Conservation (phyloP, 345 rosid species). For the Hibiscus tridactylites region DNA sequence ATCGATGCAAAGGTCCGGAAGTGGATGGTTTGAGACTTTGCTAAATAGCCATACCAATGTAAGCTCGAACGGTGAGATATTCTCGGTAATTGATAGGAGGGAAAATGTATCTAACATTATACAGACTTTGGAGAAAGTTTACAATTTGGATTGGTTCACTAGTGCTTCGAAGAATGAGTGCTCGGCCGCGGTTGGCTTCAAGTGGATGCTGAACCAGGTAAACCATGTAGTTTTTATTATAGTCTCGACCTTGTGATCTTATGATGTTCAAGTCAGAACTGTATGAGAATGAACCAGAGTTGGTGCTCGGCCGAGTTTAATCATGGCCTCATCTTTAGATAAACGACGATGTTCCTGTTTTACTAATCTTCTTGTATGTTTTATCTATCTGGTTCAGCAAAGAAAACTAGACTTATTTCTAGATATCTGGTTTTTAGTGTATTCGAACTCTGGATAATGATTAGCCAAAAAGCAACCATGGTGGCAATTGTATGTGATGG, state of each 20-base stretch:
- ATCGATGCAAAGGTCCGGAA: conserved; percentile 97
- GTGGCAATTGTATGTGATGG: not conserved
- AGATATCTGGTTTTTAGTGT: not conserved
- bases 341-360: too few relatives aligned
- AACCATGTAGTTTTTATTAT: not conserved
- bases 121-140: conserved; percentile 65
- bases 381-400: not conserved
- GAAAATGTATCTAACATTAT: conserved; percentile 50
- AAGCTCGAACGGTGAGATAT: conserved; percentile 94
- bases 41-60: conserved; percentile 83
- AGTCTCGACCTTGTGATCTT: not conserved
- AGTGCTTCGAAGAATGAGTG: conserved; percentile 96
- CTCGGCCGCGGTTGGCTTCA: conserved; percentile 91
- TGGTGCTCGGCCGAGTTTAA: not conserved
- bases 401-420: not conserved
- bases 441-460: not conserved
- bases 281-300: not conserved
- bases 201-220: conserved; percentile 99
- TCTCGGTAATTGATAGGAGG: conserved; percentile 57
- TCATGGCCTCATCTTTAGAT: too few relatives aligned
- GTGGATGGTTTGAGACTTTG: conserved; percentile 98
- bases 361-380: not conserved
- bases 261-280: not conserved
- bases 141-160: conserved; percentile 77
- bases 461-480: not conserved